Base-by-base conservation (phyloP, 257 asterid species). In the Fraxinus cuspidata region DNA sequence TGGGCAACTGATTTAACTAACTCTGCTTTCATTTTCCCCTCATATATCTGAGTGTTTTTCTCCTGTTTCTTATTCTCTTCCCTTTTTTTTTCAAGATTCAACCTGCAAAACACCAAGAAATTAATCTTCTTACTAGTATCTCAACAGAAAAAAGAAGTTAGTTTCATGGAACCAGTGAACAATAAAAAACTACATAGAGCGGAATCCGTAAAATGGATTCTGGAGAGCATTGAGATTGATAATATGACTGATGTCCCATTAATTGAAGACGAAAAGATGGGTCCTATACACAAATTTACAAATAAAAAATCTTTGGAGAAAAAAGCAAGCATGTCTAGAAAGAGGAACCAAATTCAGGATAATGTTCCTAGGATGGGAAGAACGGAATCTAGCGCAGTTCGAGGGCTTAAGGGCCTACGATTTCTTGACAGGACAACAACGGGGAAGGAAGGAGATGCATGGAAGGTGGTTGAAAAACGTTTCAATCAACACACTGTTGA, bases 401-500 rank as follows among this genome's bases (percentile, higher is more conserved):
- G 88, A 72, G 98, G 98, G 38, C 83, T 94, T 6, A 89, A 73
- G 78, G 87, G 96, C 83, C 87, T 91, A 8, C 87, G 97, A 5
- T 95, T 95, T 74, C 97, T 95, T 1, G 98, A 93, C 74, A 77
- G 94, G 73, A 83, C 92, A 0, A 79, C 71, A n/a, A 87, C 96
- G 0, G 99, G 96, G 81, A 92, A 90, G 78, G 99, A 92, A 77
- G 93, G 83, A 19, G 98, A 95, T 16, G 90, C 90, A 3, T 95
- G 99, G 99, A 81, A 25, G 73, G 82, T 87, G 0, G 83, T 93
- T 0, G 96, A 90, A 86, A 93, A 74, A 83, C 91, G 96, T 15
- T 95, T 93, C 66, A 60, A 83, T 44, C 82, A 74, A 40, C 74
- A 86, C 69, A 82, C 82, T 1, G 87, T 84, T 37, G 81, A 83